A percentile compares a stretch with the other conserved stretches of the same genome.
phyloP scores from a whole-genome alignment of 2,329 filamentous ascomycete species.

The Botrytis hyacinthi region DNA sequence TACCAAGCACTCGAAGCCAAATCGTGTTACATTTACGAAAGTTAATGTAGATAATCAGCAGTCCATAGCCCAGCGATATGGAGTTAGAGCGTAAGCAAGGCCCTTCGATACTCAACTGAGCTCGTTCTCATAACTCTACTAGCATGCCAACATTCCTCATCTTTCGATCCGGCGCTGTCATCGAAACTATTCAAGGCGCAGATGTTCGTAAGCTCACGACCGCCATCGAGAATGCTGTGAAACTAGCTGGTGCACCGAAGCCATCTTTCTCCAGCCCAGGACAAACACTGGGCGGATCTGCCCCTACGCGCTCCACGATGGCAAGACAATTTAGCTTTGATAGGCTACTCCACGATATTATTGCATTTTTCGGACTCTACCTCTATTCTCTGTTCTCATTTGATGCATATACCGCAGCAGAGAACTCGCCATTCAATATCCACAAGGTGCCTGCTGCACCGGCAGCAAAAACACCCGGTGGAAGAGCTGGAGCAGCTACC shows the following conservation, averaged over 20 bases:
- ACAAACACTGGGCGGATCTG: constrained; percentile 53
- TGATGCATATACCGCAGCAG: constrained; percentile 60
- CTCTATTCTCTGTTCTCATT: constrained; percentile 62
- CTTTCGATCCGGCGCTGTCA: constrained; percentile 71
- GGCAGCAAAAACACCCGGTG: constrained; percentile 23
- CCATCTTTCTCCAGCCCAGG: constrained; percentile 55
- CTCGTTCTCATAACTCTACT: constrained; percentile 20
- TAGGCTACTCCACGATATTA: constrained; percentile 11
- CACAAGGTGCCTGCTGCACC: constrained; percentile 37
- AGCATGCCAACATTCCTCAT: constrained; percentile 93
- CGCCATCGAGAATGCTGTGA: constrained; percentile 70
- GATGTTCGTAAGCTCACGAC: constrained; percentile 72
- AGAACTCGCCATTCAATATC: constrained; percentile 58
- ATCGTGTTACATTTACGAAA: constrained; percentile 85
- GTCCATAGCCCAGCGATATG: constrained; percentile 72
- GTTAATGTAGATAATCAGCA: constrained; percentile 85
- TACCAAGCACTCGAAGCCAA: constrained; percentile 73
- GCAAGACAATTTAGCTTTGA: constrained; percentile 17
- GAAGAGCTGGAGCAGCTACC: constrained; percentile 36
- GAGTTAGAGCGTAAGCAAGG: constrained; percentile 65
- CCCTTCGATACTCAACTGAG: constrained; percentile 7
- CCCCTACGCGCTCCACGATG: constrained; percentile 10
- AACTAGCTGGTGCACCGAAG: constrained; percentile 46
- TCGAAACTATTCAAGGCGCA: constrained; percentile 78
- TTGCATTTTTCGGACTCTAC: constrained; percentile 58